Base-by-base conservation (phyloP, 768 basidiomycete genomes). In the Galerina sulciceps region DNA sequence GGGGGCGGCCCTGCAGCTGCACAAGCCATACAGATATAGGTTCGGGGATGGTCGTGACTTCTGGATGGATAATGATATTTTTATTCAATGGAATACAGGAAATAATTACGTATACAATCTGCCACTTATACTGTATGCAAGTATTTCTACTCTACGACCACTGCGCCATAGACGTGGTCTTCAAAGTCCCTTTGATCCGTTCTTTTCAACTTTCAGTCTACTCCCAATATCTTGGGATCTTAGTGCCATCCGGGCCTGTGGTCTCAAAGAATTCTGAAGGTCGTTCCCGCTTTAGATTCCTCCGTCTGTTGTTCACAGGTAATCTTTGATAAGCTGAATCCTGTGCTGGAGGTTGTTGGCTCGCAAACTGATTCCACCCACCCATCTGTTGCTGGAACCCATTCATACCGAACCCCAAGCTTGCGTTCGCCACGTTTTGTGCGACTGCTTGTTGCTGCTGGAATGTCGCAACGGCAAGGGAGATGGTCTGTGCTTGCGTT, bases 261-360 rank as follows among this genome's bases (percentile, higher is more conserved):
- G 91, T 81, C 66, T 93, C 92, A 67, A 92, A 71, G 67, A 94
- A 94, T 73, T 94, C 93, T 4, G 89, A 88, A 1, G 92, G 92
- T 45, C 92, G 79, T 31, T 94, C 93, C 9, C 92, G 82, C 73
- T 94, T 93, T 63, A 91, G 67, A 64, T 86, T 86, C 67, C 90
- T 78, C 53, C 92, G 82, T 58, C 92, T 81, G 66, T 91, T 92
- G 67, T 93, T 94, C 53, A 94, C 74, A 31, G 92, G 92, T 48
- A 93, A 68, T 36, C 93, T 81, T 70, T 94, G 93, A 70, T 94
- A 94, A n/a, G 92, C 89, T 6, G 91, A 93, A 61, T 94, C 92
- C 67, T 87, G 85, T 6, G 81, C 80, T 50, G 82, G 81, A 31
- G 83, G 81, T 69, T 90, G 88, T 66, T 91, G 88, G 60, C 83